Evolutionary conservation across 805 yeast genomes (phyloP), one percentile per base, ranked within the genome.

Genomic region (Phaffomyces opuntiae): DNA sequence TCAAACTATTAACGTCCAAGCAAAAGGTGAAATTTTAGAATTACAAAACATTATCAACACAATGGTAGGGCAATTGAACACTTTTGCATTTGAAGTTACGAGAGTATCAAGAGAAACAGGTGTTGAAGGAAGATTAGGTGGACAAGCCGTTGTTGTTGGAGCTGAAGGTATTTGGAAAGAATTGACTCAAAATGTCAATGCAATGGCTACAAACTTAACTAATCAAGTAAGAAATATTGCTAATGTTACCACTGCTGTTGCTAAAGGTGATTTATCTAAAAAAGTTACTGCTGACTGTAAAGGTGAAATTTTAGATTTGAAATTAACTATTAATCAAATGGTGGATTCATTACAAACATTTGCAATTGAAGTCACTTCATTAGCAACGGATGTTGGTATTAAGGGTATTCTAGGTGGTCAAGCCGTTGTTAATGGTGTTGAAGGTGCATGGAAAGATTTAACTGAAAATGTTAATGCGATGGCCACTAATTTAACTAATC

Each of bases 371-470:
- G 96, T 87, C 43, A 84, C 95, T 1, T 76, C 87, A 55, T 93
- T 87, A 42, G 96, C 96, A 14, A 81, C 88, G 48, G 96, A 87
- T 71, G 95, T 87, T 55, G 96, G 96, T 70, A 86, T 87, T 42
- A 90, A 87, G 57, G 96, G 96, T 69, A 87, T 86, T 58, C 74
- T 87, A 42, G 96, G 96, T 54, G 93, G 87, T 38, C 95, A 87
- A 62, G 95, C 96, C 9, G 91, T 87, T 57, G 95, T 87, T 21
- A 79, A 81, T 47, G 96, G 87, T 62, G 95, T 87, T 25, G 95
- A 87, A 64, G 96, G 96, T 14, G 71, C 87, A 49, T 87, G 96
- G 96, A 87, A 84, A 59, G 95, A 87, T 59, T 83, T 87, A 53
- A 87, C 95, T 6, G 85, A 91, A 35, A 88, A 87, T 63, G 96